Evolutionary conservation across 2,329 filamentous ascomycete species (phyloP), one percentile per base, ranked within the genome.

Genomic region (Hirsutella rhossiliensis): DNA sequence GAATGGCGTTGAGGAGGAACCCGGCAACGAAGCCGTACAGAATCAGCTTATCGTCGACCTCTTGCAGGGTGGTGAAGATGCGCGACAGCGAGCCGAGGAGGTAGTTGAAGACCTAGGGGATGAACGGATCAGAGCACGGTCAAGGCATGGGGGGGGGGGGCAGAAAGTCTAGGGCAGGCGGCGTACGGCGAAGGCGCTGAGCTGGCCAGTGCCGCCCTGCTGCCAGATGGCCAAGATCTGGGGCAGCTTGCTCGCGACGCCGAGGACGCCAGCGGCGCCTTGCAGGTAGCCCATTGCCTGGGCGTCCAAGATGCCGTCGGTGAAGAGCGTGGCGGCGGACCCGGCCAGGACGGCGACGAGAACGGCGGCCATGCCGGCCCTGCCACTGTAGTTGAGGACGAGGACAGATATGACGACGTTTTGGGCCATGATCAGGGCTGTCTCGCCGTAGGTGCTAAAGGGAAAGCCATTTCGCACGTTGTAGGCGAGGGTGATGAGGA

Each of bases 391-490:
- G 60, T 84, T 82, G 61, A 98, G 70, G 37, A 98, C 88, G 55
- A 97, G 65, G 41, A 88, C 78, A 5, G 83, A 82, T 60, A 98
- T 95, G 47, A 88, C 77, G 38, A 97, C 78, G 65, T 98, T 95
- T 70, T 98, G 92, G 47, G 82, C 80, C 41, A 92, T 76, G 54
- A 98, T 96, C 57, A 97, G 72, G 32, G 85, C 88, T 27, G 87
- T 90, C 75, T 98, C 92, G 63, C 92, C 92, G 62, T 85, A 98
- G 11, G 92, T 98, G 73, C 84, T 94, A 67, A 98, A 96, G 3
- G 92, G 90, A 55, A 95, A 96, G 20, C 80, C 82, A 57, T 88
- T 87, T 60, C 92, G 87, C 52, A 86, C 73, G 63, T 94, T 95
- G 72, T 98, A 98, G 43, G 87, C 85, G 52, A 98, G 77, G 5